Base-by-base conservation (phyloP, 305 asterid species). In the Salvia sclarea region DNA sequence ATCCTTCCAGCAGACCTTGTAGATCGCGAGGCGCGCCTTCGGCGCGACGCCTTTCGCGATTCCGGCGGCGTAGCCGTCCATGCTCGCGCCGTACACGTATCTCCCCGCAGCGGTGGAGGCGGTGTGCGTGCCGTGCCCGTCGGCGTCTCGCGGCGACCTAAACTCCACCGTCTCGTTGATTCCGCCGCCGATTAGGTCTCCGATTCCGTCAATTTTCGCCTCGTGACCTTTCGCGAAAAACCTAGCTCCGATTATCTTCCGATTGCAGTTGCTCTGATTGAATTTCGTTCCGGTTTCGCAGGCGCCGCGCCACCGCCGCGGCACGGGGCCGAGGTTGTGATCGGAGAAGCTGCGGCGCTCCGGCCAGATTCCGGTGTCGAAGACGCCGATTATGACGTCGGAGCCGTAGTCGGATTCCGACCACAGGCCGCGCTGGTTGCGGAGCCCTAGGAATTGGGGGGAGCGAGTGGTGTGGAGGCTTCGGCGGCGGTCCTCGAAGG, bases 11-110 rank as follows among this genome's bases (percentile, higher is more conserved):
- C 96, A 89, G 22, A 89, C 96, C 66, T 89, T 89, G 71, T 89
- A 89, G 4, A 87, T 78, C 0, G 96, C 90, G 45, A 89, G 57
- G 6, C 96, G 80, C 31, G 96, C 85, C 66, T 87, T 87, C 0
- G 96, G 96, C 13, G 96, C 96, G 24, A 89, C 92, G 0, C 96
- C 96, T 72, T 87, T 87, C 8, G 96, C 96, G n/a, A 84, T 77
- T n/a, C 96, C 95, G 12, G 87, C 64, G n/a, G 96, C 95, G 70
- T 89, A 89, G 0, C 96, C 95, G 35, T 82, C 81, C 90, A 89
- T 82, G 57, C 82, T 85, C 1, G 96, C 96, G 4, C 75, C 40
- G 75, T 82, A 87, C 35, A 83, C 83, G 74, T 87, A 53, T 13
- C 92, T 76, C 0, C 96, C 96, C 1, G 90, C 94, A 4, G 92